These are phyloP conservation scores for Teratosphaeria pseudoeucalypti DNA, from an alignment of 2,329 filamentous ascomycete genomes.

Conservation along the genomic window DNA sequence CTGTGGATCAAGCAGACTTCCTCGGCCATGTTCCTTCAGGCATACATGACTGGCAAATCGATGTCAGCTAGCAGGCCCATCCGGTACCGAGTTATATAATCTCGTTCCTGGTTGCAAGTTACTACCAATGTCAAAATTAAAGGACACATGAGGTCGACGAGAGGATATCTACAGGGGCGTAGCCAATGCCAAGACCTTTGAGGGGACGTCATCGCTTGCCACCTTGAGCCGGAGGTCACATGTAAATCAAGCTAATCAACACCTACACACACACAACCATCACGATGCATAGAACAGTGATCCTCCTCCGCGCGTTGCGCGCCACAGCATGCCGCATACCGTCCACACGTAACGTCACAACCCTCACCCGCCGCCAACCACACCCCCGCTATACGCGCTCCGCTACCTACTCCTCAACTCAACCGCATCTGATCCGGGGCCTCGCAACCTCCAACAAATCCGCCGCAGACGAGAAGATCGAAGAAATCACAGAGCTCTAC, in stretches of 20 bases:
- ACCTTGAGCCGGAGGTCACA: background rate
- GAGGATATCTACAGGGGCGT: background rate
- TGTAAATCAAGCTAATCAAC: background rate
- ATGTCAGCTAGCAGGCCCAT: background rate
- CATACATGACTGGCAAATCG: background rate
- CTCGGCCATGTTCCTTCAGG: background rate
- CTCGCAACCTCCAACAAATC: conserved; percentile 14
- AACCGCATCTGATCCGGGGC: background rate
- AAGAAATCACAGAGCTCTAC: conserved; percentile 33
- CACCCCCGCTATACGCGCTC: conserved; percentile 3
- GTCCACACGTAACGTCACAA: conserved; percentile 9
- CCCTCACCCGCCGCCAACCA: conserved; percentile 8
- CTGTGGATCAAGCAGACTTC: background rate
- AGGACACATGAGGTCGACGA: background rate
- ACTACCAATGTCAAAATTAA: background rate
- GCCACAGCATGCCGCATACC: conserved; percentile 9
- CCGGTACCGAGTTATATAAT: background rate
- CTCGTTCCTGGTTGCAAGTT: background rate
- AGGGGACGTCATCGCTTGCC: conserved; percentile 4
- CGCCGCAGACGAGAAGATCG: conserved; percentile 28
- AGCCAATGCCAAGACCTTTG: conserved; percentile 8
- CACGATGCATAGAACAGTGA: conserved; percentile 3
- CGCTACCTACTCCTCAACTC: background rate
- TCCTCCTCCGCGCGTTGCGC: conserved; percentile 3
- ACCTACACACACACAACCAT: background rate